Conservation (phyloP, 768 basidiomycete genomes). For the Grammothele lineata region DNA sequence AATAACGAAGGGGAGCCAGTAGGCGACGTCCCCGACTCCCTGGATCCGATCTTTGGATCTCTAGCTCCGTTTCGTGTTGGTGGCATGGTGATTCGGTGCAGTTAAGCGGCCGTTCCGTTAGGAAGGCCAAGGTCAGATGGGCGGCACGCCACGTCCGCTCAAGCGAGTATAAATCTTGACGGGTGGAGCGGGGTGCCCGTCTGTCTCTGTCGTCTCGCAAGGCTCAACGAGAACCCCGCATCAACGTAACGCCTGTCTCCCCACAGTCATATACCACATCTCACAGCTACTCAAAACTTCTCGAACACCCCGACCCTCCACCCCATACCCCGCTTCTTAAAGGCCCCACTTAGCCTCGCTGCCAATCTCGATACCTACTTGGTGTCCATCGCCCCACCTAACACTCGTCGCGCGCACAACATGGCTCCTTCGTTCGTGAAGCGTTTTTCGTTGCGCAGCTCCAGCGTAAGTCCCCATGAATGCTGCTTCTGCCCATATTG, state of each 20-base stretch:
- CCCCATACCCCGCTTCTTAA: too few relatives aligned
- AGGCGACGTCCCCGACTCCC: too few relatives aligned
- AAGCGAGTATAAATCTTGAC: not conserved
- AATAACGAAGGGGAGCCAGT: too few relatives aligned
- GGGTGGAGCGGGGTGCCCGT: not conserved
- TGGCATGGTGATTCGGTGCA: not conserved
- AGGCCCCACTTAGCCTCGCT: too few relatives aligned
- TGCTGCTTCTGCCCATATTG: too few relatives aligned
- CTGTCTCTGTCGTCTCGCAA: not conserved
- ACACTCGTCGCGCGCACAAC: too few relatives aligned
- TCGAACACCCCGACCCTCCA: too few relatives aligned
- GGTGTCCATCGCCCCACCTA: too few relatives aligned
- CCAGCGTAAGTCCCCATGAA: slow-evolving; percentile 5
- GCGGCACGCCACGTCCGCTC: slow-evolving; percentile 2
- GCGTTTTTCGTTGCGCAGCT: slow-evolving; percentile 5
- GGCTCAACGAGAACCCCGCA: not conserved
- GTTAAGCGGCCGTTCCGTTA: slow-evolving; percentile 3
- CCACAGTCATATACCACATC: not conserved
- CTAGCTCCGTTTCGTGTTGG: too few relatives aligned
- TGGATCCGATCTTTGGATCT: too few relatives aligned
- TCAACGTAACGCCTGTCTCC: not conserved
- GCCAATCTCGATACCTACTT: too few relatives aligned
- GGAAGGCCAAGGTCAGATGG: not conserved
- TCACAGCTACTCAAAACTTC: too few relatives aligned
- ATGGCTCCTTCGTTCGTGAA: slow-evolving; percentile 12